A percentile compares a stretch with the other conserved stretches of the same genome.
phyloP scores from a whole-genome alignment of 192 early-diverging fungal genomes.

The Ambispora gerdemannii region DNA sequence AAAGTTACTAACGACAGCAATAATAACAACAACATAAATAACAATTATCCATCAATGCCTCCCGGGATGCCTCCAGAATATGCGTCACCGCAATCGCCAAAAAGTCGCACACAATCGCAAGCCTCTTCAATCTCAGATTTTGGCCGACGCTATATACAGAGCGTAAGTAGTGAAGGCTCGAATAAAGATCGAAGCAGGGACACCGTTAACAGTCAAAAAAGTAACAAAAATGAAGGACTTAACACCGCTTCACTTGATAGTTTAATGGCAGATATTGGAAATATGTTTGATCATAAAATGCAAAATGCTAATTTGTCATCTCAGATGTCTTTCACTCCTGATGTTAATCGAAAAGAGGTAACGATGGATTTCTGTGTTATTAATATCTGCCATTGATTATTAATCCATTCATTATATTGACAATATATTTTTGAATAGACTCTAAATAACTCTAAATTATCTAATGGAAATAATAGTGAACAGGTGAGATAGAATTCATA shows the following conservation, averaged over 20 bases:
- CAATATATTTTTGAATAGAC: not conserved
- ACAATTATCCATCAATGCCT: conserved; percentile 21
- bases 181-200: conserved; percentile 20
- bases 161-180: conserved; percentile 25
- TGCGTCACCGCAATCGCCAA: conserved; percentile 13
- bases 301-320: conserved; percentile 11
- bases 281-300: conserved; percentile 43
- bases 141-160: conserved; percentile 29
- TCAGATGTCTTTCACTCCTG: conserved; percentile 13
- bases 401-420: no score
- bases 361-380: not conserved
- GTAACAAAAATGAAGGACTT: conserved; percentile 24
- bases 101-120: conserved; percentile 27
- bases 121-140: conserved; percentile 22
- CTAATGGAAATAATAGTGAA: not conserved
- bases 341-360: conserved; percentile 29
- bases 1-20: not conserved
- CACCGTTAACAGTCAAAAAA: conserved; percentile 21
- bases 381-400: no score
- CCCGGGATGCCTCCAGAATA: conserved; percentile 18
- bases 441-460: not conserved
- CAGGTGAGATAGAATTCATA: not conserved
- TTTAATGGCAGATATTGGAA: conserved; percentile 72
- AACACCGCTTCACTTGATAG: conserved; percentile 67
- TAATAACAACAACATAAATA: conserved; percentile 1